A percentile compares a stretch with the other conserved stretches of the same genome.
Conservation (phyloP, 192 early-diverging fungal species). For the Gaertneriomyces sp. region DNA sequence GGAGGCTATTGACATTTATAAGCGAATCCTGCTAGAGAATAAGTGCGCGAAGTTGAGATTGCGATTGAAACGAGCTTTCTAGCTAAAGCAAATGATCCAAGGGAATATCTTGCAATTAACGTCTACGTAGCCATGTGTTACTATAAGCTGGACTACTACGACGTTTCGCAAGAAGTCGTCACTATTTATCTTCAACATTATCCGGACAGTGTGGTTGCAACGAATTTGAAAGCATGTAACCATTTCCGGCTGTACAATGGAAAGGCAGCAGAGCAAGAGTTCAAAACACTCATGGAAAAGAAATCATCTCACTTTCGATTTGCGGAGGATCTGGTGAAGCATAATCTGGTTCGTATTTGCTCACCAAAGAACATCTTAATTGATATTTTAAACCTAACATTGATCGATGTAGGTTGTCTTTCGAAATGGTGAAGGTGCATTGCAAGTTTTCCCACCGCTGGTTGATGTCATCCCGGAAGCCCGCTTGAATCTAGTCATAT, state of each 20-base stretch:
- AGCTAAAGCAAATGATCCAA: background rate
- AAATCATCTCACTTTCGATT: constrained; percentile 44
- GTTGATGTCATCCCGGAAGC: constrained; percentile 62
- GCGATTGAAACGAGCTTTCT: constrained; percentile 4
- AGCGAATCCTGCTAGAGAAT: constrained; percentile 58
- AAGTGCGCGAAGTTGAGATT: constrained; percentile 23
- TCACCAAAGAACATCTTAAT: constrained; percentile 5
- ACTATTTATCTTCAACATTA: constrained; percentile 55
- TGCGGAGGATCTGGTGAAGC: constrained; percentile 56
- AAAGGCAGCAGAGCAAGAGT: constrained; percentile 57
- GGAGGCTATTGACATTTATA: constrained; percentile 65
- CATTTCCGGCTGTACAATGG: constrained; percentile 63
- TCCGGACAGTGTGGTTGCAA: constrained; percentile 57
- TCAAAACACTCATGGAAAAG: constrained; percentile 50
- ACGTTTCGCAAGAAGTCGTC: constrained; percentile 62
- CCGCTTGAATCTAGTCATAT: constrained; percentile 57
- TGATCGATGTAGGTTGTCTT: constrained; percentile 44
- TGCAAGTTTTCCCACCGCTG: constrained; percentile 54
- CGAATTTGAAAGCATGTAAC: constrained; percentile 61
- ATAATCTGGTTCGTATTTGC: constrained; percentile 35
- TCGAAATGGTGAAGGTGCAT: constrained; percentile 53
- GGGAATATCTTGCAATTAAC: constrained; percentile 57
- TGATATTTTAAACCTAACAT: background rate
- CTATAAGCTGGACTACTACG: constrained; percentile 66
- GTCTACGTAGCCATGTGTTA: constrained; percentile 65